Evolutionary conservation across 2,329 filamentous ascomycete species (phyloP).

Genomic region (Endocalyx cinctus): DNA sequence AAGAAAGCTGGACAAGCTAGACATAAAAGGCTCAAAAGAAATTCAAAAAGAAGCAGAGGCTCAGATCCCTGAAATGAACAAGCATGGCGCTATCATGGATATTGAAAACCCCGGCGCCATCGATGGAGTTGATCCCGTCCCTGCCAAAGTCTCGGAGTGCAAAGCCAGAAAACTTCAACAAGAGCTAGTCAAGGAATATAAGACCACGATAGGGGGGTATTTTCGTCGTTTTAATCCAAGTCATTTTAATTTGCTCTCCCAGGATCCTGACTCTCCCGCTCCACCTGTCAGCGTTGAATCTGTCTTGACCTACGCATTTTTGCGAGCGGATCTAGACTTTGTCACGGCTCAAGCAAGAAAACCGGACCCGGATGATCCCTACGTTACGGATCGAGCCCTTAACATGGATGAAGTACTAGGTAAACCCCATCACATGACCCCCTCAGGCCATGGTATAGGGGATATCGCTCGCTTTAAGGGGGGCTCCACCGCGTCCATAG

Average conservation of each 20-base stretch:
- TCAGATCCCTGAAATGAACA: slow-evolving; percentile 28
- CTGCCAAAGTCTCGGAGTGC: slow-evolving; percentile 46
- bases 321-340: slow-evolving; percentile 92
- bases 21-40: slow-evolving; percentile 47
- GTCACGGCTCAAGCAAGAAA: slow-evolving; percentile 84
- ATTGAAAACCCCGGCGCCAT: slow-evolving; percentile 33
- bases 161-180: slow-evolving; percentile 66
- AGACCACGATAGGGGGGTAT: slow-evolving; percentile 83
- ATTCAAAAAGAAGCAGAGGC: slow-evolving; percentile 34
- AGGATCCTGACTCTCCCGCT: slow-evolving; percentile 29
- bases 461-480: slow-evolving; percentile 79
- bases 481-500: slow-evolving; percentile 86
- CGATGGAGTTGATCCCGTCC: slow-evolving; percentile 37
- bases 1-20: slow-evolving; percentile 36
- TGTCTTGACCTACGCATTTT: slow-evolving; percentile 84
- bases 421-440: slow-evolving; percentile 45
- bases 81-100: slow-evolving; percentile 28
- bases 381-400: slow-evolving; percentile 68
- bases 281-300: slow-evolving; percentile 62
- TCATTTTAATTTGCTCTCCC: no score
- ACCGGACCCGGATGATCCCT: slow-evolving; percentile 65
- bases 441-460: slow-evolving; percentile 61
- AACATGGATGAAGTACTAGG: slow-evolving; percentile 84
- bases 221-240: slow-evolving; percentile 85
- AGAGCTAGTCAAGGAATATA: slow-evolving; percentile 71